These are phyloP conservation scores for Xylaria sp. DNA, from an alignment of 2,329 filamentous ascomycete genomes.

Conservation along the genomic window DNA sequence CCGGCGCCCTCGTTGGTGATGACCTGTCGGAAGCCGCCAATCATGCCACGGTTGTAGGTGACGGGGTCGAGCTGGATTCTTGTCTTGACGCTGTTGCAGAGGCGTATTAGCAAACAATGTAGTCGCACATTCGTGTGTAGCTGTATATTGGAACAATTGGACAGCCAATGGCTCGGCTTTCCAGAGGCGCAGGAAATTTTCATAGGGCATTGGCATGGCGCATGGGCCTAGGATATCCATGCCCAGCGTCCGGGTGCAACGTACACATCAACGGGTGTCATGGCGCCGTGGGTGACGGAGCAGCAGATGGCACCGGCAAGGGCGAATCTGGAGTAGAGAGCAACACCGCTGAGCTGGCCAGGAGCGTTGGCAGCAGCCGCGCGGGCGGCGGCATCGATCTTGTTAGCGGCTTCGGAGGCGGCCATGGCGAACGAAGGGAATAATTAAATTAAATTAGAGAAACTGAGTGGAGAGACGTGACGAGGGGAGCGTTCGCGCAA, in stretches of 20 bases:
- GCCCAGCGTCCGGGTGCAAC: constrained; percentile 55
- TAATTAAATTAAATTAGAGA: constrained; percentile 16
- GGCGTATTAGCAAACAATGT: constrained; percentile 20
- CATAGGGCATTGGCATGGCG: not conserved
- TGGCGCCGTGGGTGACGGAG: constrained; percentile 94
- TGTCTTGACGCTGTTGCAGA: constrained; percentile 74
- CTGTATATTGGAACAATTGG: not conserved
- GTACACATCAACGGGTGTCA: constrained; percentile 99
- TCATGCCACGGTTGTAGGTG: constrained; percentile 79
- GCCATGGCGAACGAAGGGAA: constrained; percentile 41
- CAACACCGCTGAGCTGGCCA: constrained; percentile 43
- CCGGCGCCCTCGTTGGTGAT: constrained; percentile 76
- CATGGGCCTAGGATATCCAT: not conserved
- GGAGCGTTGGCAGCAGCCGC: constrained; percentile 43
- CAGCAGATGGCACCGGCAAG: constrained; percentile 98
- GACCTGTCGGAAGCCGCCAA: constrained; percentile 79
- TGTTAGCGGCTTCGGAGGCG: constrained; percentile 41
- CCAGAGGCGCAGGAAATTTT: not conserved
- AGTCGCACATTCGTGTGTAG: constrained; percentile 12
- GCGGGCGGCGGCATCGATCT: constrained; percentile 41
- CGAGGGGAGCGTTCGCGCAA: constrained; percentile 19
- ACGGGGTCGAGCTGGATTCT: constrained; percentile 80
- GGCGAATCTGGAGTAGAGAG: constrained; percentile 94
- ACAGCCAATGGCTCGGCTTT: constrained; percentile 15
- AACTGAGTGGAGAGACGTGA: constrained; percentile 45